These are phyloP conservation scores for Fusarium napiforme DNA, from an alignment of 2,329 filamentous ascomycete genomes.

Conservation along the genomic window DNA sequence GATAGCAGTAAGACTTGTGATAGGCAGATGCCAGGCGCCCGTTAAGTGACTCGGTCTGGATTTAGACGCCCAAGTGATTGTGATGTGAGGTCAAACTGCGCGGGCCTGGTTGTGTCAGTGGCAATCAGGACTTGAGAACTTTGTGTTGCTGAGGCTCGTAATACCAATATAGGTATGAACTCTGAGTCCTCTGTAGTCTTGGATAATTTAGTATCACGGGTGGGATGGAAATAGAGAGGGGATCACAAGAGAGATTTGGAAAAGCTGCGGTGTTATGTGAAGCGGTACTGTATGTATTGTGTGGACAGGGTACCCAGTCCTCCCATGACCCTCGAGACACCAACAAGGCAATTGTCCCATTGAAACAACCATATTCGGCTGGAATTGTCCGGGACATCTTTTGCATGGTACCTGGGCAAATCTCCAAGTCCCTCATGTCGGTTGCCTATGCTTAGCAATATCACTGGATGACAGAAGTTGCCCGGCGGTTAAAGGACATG, in stretches of 20 bases:
- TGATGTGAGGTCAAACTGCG: slow-evolving; percentile 52
- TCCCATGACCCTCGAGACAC: slow-evolving; percentile 15
- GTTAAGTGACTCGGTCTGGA: slow-evolving; percentile 38
- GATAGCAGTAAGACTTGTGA: slow-evolving; percentile 41
- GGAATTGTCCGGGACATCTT: slow-evolving; percentile 18
- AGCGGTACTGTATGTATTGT: slow-evolving; percentile 14
- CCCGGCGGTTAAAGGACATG: slow-evolving; percentile 38
- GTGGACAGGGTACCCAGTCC: slow-evolving; percentile 15
- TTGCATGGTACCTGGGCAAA: slow-evolving; percentile 32
- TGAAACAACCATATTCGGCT: slow-evolving; percentile 13
- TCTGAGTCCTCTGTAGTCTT: background rate
- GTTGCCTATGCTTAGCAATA: slow-evolving; percentile 10
- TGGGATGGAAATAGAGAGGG: slow-evolving; percentile 18
- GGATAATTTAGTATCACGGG: background rate
- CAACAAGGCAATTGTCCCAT: slow-evolving; percentile 13
- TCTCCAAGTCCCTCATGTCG: slow-evolving; percentile 5
- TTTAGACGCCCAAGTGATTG: slow-evolving; percentile 44
- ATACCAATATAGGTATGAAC: background rate
- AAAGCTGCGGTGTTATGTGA: slow-evolving; percentile 35
- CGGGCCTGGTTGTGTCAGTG: slow-evolving; percentile 28
- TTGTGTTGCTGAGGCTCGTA: background rate
- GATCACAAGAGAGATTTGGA: slow-evolving; percentile 27
- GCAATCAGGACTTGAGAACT: background rate
- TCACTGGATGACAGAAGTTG: slow-evolving; percentile 27
- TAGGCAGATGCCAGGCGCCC: slow-evolving; percentile 44